A percentile compares a stretch with the other conserved stretches of the same genome.
Evolutionary conservation across 441 rosid genomes (phyloP).

Genomic region (Erysimum cheiri): DNA sequence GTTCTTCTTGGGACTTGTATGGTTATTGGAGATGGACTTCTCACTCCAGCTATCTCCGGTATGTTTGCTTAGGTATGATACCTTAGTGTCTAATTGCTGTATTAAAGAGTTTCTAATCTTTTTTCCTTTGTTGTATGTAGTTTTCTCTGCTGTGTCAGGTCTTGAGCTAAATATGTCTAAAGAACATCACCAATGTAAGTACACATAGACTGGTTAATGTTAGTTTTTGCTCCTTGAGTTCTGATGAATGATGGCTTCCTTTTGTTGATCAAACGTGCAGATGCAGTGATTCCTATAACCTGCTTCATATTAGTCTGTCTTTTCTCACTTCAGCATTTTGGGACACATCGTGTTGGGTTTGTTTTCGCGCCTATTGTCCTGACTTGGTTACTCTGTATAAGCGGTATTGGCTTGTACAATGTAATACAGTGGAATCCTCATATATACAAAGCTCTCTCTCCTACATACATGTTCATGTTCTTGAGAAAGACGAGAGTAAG

Average conservation of each 20-base stretch:
- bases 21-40: constrained; percentile 98
- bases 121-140: constrained; percentile 48
- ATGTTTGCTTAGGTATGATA: constrained; percentile 30
- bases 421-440: constrained; percentile 84
- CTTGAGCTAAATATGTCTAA: constrained; percentile 93
- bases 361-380: constrained; percentile 87
- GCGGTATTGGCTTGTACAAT: constrained; percentile 90
- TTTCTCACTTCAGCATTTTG: constrained; percentile 95
- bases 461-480: constrained; percentile 96
- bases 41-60: constrained; percentile 99
- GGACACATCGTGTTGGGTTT: constrained; percentile 90
- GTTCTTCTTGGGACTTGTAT: constrained; percentile 99
- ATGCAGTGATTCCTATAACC: constrained; percentile 86
- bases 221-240: constrained; percentile 26
- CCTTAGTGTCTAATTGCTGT: not conserved
- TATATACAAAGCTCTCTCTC: constrained; percentile 90
- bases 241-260: constrained; percentile 32
- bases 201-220: constrained; percentile 31
- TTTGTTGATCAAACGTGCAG: constrained; percentile 51
- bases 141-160: constrained; percentile 98
- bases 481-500: constrained; percentile 85
- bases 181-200: constrained; percentile 90
- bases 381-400: constrained; percentile 86
- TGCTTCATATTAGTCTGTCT: constrained; percentile 94
- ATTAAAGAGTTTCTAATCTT: not conserved